Evolutionary conservation across 2,329 filamentous ascomycete genomes (phyloP), one percentile per base, ranked within the genome.

Genomic region (Clonostachys chloroleuca): DNA sequence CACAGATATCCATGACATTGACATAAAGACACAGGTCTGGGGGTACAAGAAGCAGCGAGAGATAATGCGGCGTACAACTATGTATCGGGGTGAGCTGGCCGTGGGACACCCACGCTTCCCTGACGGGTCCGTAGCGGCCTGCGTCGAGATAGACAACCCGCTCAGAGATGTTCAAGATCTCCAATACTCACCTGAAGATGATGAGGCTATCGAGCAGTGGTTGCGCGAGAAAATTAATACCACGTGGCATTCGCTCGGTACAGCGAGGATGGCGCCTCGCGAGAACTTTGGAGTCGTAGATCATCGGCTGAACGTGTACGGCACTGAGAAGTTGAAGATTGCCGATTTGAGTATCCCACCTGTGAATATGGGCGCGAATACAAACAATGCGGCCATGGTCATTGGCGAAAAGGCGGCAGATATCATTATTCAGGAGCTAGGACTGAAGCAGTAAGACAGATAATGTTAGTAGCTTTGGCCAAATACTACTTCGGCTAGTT

Each of bases 31-130:
- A 55, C 75, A 81, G 34, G 56, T 83, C 14, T 85, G 81, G 80
- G 74, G 68, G 3, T 86, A 86, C 67, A 86, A 86, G 62, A 76
- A 76, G 54, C 68, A 71, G 30, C 77, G 82, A 3, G 81, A 84
- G 58, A 74, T 84, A 49, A 66, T 72, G 17, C 74, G 81, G 4
- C 74, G 79, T 10, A 76, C 78, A 55, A 61, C 68, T 3, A 69
- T 73, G 52, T 83, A 75, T 62, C 54, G 68, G 52, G 67, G 78
- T 58, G 68, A 77, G 56, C 37, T 70, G 4, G 58, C 62, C 7
- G 51, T 56, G 9, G 59, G 64, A 0, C 72, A 75, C 47, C 74
- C 74, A 1, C 55, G 58, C n/a, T 78, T 77, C 52, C 53, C 64
- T 4, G 51, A 59, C 4, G 62, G 56, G 1, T 72, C 67, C 6